Base-by-base conservation (phyloP, 371 early-diverging fungal species). In the Circinella umbellata region DNA sequence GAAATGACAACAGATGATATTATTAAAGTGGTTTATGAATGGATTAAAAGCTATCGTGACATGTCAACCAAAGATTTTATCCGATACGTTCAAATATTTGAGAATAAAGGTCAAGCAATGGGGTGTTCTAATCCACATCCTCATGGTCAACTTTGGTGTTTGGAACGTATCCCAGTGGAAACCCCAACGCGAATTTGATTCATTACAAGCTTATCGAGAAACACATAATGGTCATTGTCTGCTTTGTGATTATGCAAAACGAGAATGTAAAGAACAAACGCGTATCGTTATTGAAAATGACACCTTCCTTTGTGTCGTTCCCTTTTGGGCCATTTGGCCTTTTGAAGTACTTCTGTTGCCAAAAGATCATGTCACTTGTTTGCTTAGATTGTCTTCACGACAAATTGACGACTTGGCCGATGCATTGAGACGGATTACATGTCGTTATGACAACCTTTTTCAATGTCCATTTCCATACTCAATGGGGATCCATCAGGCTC, bases 311-410 rank as follows among this genome's bases (percentile, higher is more conserved):
- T 91, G 89, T 15, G 76, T 97, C 0, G 95, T 95, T 3, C 98
- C 98, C 4, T 98, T 93, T 77, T 97, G 96, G 97, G 97, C 97
- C 3, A 85, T 91, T 4, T 98, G 98, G 98, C 98, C 98, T 8
- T 97, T 92, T 73, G 98, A 98, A 76, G 91, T 92, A 35, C 78
- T 98, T 83, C 83, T 98, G 11, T 76, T 96, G 4, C 77, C 93
- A 55, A 94, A 92, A 73, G 4, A 61, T 0, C 96, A 97, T 75
- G 69, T 89, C 3, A 66, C 84, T 0, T 79, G 82, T 47, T 67
- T 96, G 34, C 71, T 82, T 0, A 83, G 90, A 35, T 76, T 96
- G 72, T 63, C 71, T 36, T 75, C 75, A 3, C 67, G 66, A 20
- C 68, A 73, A 36, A 72, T 68, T 57, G 34, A 49, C 11, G 91